Base-by-base conservation (phyloP, 2,329 filamentous ascomycete species). In the Scedosporium aurantiacum region DNA sequence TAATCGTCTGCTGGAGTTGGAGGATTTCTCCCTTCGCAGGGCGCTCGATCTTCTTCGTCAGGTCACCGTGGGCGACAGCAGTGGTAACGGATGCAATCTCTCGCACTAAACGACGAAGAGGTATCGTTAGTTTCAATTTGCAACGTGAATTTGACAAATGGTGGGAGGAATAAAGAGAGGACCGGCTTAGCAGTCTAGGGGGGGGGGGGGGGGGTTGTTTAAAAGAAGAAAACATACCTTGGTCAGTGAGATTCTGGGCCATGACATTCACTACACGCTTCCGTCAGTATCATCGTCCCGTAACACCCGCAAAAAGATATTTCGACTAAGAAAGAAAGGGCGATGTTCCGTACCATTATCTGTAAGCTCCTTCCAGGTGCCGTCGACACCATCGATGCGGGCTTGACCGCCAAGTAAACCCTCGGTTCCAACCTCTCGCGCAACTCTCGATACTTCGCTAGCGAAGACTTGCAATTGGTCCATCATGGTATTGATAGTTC, bases 401-500 rank as follows among this genome's bases (percentile, higher is more conserved):
- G 93, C 93, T 73, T 97, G 93, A 52, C 93, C 93, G 68, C 93
- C 93, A 50, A 97, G 85, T 65, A 94, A 88, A 70, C 93, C 93
- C 74, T 97, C 92, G 12, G 93, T 97, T 67, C 93, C 93, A 78
- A 97, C 93, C 75, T 97, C 93, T 73, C 91, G 89, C 60, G 93
- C 93, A 67, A 97, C 87, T 67, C 91, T 88, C 40, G 93, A 97
- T 69, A 97, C 93, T 77, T 97, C 92, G 74, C 90, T 95, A 66
- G 93, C 93, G 74, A 97, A 97, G 63, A 95, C 90, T 72, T 97
- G 92, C 63, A 97, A 82, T 74, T 97, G 93, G 71, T 97, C 93
- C 85, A 97, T 96, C 93, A 97, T 97, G 67, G 90, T 95, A 73
- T 97, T 97, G 78, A 97, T 97, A 64, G 93, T 97, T 69, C 91